Conservation (phyloP, 2,329 filamentous ascomycete genomes). For the Alternaria hordeiaustralica region DNA sequence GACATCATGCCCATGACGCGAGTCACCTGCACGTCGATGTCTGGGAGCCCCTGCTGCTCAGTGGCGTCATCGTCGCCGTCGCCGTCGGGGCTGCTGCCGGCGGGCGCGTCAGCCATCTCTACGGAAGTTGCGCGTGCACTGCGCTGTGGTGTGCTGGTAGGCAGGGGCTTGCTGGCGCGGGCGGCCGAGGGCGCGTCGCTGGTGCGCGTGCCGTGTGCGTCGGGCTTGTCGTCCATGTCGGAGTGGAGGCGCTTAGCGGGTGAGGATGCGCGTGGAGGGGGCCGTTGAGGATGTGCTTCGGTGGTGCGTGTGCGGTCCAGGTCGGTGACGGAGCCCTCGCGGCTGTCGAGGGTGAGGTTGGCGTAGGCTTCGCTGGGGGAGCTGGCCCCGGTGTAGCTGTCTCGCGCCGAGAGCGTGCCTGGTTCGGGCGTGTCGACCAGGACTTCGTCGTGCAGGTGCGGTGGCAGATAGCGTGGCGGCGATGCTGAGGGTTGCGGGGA, state of each 20-base stretch:
- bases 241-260: slow-evolving; percentile 63
- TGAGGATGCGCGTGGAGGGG: slow-evolving; percentile 55
- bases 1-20: slow-evolving; percentile 70
- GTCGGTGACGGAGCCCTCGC: slow-evolving; percentile 41
- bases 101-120: slow-evolving; percentile 51
- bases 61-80: slow-evolving; percentile 34
- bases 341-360: slow-evolving; percentile 57
- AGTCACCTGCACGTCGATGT: slow-evolving; percentile 72
- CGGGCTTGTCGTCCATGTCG: slow-evolving; percentile 57
- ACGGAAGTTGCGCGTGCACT: slow-evolving; percentile 50
- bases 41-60: slow-evolving; percentile 32
- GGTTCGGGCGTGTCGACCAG: slow-evolving; percentile 42
- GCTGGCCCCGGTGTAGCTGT: slow-evolving; percentile 50
- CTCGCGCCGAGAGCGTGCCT: slow-evolving; percentile 30
- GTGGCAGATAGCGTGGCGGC: slow-evolving; percentile 60
- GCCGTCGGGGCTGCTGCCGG: slow-evolving; percentile 37
- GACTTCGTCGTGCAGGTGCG: slow-evolving; percentile 63
- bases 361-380: slow-evolving; percentile 62
- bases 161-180: slow-evolving; percentile 33
- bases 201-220: slow-evolving; percentile 2
- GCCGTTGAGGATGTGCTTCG: slow-evolving; percentile 24
- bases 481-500: slow-evolving; percentile 48
- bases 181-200: slow-evolving; percentile 36
- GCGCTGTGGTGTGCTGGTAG: slow-evolving; percentile 23
- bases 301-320: slow-evolving; percentile 30